A percentile compares a stretch with the other conserved stretches of the same genome.
phyloP scores from a whole-genome alignment of 1,139 yeast genomes.

The Nadsonia starkeyi-henricii region DNA sequence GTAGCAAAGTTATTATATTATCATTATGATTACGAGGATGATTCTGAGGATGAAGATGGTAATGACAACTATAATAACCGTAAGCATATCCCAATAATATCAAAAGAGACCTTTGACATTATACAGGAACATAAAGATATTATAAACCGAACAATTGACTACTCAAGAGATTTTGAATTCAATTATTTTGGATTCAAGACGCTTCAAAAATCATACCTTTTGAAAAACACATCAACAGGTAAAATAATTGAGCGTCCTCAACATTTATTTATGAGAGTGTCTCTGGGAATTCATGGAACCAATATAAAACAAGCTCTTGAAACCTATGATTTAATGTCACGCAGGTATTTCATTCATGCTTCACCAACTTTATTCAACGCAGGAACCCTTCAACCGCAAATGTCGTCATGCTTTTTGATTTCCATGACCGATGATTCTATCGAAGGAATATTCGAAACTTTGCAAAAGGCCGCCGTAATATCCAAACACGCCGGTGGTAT shows the following conservation, averaged over 20 bases:
- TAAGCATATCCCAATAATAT: conserved; percentile 53
- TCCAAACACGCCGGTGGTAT: conserved; percentile 78
- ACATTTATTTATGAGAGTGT: conserved; percentile 64
- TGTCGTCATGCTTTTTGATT: conserved; percentile 68
- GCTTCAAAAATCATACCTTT: conserved; percentile 53
- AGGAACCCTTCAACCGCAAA: conserved; percentile 60
- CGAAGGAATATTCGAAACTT: conserved; percentile 67
- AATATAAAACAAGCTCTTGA: conserved; percentile 49
- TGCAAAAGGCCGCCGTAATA: conserved; percentile 62
- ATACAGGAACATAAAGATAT: conserved; percentile 40
- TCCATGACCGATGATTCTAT: conserved; percentile 73
- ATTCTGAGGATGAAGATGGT: conserved; percentile 4
- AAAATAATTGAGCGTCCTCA: conserved; percentile 68
- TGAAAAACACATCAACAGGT: conserved; percentile 36
- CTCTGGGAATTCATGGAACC: conserved; percentile 61
- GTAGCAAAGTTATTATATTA: conserved; percentile 51
- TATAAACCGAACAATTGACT: conserved; percentile 49
- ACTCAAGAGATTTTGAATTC: conserved; percentile 51
- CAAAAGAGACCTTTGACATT: conserved; percentile 41
- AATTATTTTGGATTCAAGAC: conserved; percentile 69
- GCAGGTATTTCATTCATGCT: conserved; percentile 61
- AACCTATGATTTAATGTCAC: conserved; percentile 65
- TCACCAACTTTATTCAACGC: conserved; percentile 75
- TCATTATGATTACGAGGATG: conserved; percentile 33
- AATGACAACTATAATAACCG: no score